Evolutionary conservation across 768 basidiomycete species (phyloP), one percentile per base, ranked within the genome.

Genomic region (Termitomyces titanicus): DNA sequence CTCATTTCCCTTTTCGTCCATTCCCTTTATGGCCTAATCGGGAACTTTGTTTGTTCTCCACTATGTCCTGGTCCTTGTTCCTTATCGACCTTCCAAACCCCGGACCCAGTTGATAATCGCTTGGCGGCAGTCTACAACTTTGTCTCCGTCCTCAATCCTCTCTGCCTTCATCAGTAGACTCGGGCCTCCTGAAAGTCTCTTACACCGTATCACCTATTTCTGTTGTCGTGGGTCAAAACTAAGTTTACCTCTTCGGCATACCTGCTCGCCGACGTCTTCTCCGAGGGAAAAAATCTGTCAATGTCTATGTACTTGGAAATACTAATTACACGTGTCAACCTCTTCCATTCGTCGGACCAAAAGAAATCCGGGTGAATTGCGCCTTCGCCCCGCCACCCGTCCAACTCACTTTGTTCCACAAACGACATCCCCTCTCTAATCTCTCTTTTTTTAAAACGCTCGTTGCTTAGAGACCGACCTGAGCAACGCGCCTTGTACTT

Each of bases 1-100:
- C 20, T n/a, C 38, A 18, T 56, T 56, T 44, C 60, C 51, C 47
- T 52, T 56, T 61, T 58, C 51, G 60, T 53, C 51, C 47, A 56
- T 49, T 54, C n/a, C 47, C 60, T 24, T 61, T 61, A 47, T 61
- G 17, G 40, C 39, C 51, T 6, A 48, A 58, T 61, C 53, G 22
- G 57, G 60, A 17, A 56, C 54, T 53, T 61, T 56, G 60, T 58
- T 61, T 61, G 39, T 61, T 34, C 50, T 38, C 50, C 15, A 31
- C 47, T 29, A 20, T 34, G 47, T n/a, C 51, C 45, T 35, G 12
- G 39, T 25, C 40, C 49, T 52, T 6, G 71, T 71, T 50, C 70
- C 40, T 42, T 13, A 51, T 51, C 27, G 50, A 51, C 27, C 29
- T 42, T 51, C 40, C 38, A 31, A 6, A 25, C 38, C 20, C 17